Evolutionary conservation across 2,329 filamentous ascomycete genomes (phyloP), one percentile per base, ranked within the genome.

Genomic region (Ploettnerulaceae sp.): DNA sequence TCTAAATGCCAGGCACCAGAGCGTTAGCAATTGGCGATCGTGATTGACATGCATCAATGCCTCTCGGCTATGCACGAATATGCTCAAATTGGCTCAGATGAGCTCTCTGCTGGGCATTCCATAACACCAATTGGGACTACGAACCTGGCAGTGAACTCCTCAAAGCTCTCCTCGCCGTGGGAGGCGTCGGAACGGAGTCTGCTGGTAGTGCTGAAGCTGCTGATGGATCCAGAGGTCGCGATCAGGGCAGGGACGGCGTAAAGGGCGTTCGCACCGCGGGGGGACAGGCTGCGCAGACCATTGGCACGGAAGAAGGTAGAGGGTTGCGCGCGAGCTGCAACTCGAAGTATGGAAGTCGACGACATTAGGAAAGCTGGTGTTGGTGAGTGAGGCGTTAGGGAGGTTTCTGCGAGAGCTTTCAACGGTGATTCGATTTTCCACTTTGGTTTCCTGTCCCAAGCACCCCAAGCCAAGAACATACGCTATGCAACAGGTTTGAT

Each of bases 91-190:
- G 42, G 49, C 40, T 47, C 45, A 48, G 53, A 55, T 42, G 39
- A 43, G 49, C 40, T 47, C 47, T 17, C 29, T n/a, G n/a, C 15
- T 44, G 41, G 12, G 15, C 3, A 29, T 15, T 17, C 7, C 14
- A 35, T 36, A 26, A 33, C 17, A 25, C 47, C 55, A 52, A 59
- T 62, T 59, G 56, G 36, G 9, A 26, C 39, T 26, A 52, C 58
- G 72, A 87, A 98, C 93, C 93, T 90, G 64, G 89, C 86, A 72
- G 87, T 89, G 73, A 98, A 98, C 76, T 97, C 90, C 77, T 98
- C 93, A 64, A 95, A 98, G 64, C 86, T 95, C 82, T 98, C 93
- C 72, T 98, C 93, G 66, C 84, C 80, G 71, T 95, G 87, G 28
- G 36, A 49, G 62, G 74, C 76, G 61, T 76, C 76, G 48, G 71